Evolutionary conservation across 371 early-diverging fungal species (phyloP).

Genomic region (Mucor velutinosus): DNA sequence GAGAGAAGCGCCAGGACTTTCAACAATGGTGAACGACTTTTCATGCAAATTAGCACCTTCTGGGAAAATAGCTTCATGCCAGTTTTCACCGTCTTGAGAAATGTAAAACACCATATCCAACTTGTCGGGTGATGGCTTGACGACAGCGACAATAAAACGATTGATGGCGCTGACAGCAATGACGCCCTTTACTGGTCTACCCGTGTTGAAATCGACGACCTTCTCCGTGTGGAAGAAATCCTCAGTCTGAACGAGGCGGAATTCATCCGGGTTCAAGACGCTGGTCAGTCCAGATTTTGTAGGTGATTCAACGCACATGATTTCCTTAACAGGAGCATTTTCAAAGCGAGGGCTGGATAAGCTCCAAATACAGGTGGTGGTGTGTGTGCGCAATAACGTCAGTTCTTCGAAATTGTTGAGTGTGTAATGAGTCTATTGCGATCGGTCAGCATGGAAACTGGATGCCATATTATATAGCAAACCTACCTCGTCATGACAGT

Average conservation of each 20-base stretch:
- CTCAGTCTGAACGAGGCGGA: constrained; percentile 62
- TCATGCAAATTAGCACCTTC: constrained; percentile 42
- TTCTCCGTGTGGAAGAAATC: constrained; percentile 64
- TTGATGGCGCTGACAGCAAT: constrained; percentile 67
- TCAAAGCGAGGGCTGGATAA: constrained; percentile 53
- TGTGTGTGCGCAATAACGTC: constrained; percentile 53
- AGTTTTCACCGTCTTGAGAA: constrained; percentile 64
- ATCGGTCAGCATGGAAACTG: too few relatives aligned
- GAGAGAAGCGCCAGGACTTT: constrained; percentile 64
- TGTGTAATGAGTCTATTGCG: constrained; percentile 64
- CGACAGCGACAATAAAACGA: constrained; percentile 71
- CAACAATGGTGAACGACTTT: constrained; percentile 78
- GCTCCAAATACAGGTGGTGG: constrained; percentile 72
- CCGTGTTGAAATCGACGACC: constrained; percentile 50
- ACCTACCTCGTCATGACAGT: constrained; percentile 57
- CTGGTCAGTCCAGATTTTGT: constrained; percentile 39
- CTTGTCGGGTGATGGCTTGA: constrained; percentile 46
- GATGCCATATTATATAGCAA: not conserved
- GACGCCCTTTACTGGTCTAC: constrained; percentile 53
- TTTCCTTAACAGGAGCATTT: constrained; percentile 55
- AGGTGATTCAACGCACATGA: constrained; percentile 70
- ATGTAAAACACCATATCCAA: constrained; percentile 60
- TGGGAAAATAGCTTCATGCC: constrained; percentile 68
- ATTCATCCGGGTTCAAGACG: constrained; percentile 42
- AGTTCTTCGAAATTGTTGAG: constrained; percentile 63